A percentile compares a stretch with the other conserved stretches of the same genome.
Evolutionary conservation across 2,329 filamentous ascomycete genomes (phyloP).

Genomic region (Nigrospora sphaerica): DNA sequence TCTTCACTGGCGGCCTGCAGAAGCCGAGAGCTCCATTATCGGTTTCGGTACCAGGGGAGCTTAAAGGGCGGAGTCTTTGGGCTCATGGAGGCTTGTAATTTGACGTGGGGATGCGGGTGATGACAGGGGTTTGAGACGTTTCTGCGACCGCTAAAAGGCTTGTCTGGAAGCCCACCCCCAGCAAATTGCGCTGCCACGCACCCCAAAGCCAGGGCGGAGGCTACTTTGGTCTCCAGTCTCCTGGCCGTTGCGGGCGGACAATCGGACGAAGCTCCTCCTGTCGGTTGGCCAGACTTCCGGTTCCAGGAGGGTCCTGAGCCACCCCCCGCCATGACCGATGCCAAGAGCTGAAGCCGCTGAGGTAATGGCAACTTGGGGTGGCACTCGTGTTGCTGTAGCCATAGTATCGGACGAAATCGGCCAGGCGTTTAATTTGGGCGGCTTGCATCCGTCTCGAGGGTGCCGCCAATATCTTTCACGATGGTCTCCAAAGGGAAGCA

Average conservation of each 20-base stretch:
- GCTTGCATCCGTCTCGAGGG: no score
- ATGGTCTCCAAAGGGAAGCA: no score
- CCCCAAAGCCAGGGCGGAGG: no score
- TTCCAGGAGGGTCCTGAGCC: constrained; percentile 11
- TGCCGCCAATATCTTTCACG: no score
- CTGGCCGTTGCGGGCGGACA: no score
- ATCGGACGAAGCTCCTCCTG: neutral
- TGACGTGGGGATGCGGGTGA: constrained; percentile 6
- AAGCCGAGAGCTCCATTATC: no score
- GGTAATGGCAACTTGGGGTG: neutral
- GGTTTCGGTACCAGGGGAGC: constrained; percentile 7
- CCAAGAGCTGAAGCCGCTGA: neutral
- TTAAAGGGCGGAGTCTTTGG: constrained; percentile 1
- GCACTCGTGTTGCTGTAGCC: no score
- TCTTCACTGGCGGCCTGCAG: neutral
- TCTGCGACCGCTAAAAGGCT: constrained; percentile 14
- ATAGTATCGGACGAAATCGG: no score
- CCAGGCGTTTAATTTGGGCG: no score
- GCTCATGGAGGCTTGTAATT: constrained; percentile 1
- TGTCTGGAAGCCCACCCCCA: neutral
- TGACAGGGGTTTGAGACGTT: constrained; percentile 21
- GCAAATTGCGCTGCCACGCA: no score
- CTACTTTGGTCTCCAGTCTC: no score
- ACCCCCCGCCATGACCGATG: neutral
- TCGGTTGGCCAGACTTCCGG: constrained; percentile 13